Evolutionary conservation across 192 early-diverging fungal genomes (phyloP), one percentile per base, ranked within the genome.

Genomic region (Coemansia sp.): DNA sequence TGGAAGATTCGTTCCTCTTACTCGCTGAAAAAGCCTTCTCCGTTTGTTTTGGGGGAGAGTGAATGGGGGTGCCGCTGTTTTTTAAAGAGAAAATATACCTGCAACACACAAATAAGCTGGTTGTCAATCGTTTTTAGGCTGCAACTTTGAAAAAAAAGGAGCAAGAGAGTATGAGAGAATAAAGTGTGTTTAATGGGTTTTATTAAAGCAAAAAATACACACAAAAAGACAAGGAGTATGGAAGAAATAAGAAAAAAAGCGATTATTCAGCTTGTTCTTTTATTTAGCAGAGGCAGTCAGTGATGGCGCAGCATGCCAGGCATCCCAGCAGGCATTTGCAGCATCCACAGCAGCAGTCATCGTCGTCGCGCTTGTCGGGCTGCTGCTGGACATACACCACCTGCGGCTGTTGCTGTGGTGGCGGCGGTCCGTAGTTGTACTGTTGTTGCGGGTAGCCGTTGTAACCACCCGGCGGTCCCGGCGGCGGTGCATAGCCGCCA

Each of bases 281-380:
- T 30, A 10, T 45, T 45, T 56, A 69, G 52, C 67, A 69, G 10
- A 69, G 20, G 30, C 45, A 60, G 18, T 69, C 67, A 0, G 38
- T 48, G 42, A 68, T 42, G 34, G 59, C 51, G 32, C 67, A 69
- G 67, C 59, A 62, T 25, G 51, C 49, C 32, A 55, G 48, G 28
- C 61, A 63, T 7, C 48, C 48, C 29, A 63, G 51, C 20, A 69
- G 34, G 5, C 50, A 50, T 12, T 42, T 32, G 62, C 68, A 71
- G 62, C 61, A 71, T 28, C 61, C 61, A 60, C 68, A 42, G 36
- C 61, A 71, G 61, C 61, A 63, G 7, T 52, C 54, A n/a, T 18
- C 38, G 32, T 54, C 52, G 52, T 29, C 34, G 30, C 54, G 38
- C 56, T 63, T 29, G 12, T 63, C 29, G 34, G 42, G 60, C 61